These are phyloP conservation scores for Metschnikowia noctiluminum DNA, from an alignment of 805 yeast genomes.

Conservation along the genomic window DNA sequence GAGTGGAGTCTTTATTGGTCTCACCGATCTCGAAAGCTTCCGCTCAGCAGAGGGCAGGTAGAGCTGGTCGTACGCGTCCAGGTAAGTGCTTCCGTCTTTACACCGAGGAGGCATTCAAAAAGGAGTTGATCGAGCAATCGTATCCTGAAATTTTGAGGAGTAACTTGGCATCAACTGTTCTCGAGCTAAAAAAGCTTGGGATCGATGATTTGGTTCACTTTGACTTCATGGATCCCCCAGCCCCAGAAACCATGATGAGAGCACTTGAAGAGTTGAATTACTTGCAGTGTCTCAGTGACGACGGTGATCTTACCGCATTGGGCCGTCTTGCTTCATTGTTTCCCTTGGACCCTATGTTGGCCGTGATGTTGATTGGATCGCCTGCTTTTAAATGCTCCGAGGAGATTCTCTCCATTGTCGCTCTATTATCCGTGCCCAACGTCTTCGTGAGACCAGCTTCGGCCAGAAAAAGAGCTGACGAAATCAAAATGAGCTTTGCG, in stretches of 20 bases:
- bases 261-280: conserved; percentile 94
- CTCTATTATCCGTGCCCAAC: conserved; percentile 87
- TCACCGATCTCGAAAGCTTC: conserved; percentile 97
- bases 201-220: conserved; percentile 95
- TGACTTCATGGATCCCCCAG: conserved; percentile 99
- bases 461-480: conserved; percentile 88
- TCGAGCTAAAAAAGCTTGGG: conserved; percentile 91
- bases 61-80: conserved; percentile 99
- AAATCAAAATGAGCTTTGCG: conserved; percentile 80
- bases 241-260: conserved; percentile 99
- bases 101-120: conserved; percentile 94
- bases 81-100: conserved; percentile 96
- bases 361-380: conserved; percentile 87
- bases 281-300: conserved; percentile 84
- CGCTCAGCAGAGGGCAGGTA: conserved; percentile 98
- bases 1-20: conserved; percentile 91
- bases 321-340: conserved; percentile 90
- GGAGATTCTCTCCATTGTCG: conserved; percentile 84
- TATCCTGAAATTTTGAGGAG: conserved; percentile 94
- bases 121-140: conserved; percentile 90
- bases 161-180: conserved; percentile 85
- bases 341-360: conserved; percentile 94
- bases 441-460: conserved; percentile 92
- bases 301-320: conserved; percentile 82
- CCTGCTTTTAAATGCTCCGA: conserved; percentile 83